phyloP scores from a whole-genome alignment of 441 rosid genomes.

The Euphorbia celastroides region DNA sequence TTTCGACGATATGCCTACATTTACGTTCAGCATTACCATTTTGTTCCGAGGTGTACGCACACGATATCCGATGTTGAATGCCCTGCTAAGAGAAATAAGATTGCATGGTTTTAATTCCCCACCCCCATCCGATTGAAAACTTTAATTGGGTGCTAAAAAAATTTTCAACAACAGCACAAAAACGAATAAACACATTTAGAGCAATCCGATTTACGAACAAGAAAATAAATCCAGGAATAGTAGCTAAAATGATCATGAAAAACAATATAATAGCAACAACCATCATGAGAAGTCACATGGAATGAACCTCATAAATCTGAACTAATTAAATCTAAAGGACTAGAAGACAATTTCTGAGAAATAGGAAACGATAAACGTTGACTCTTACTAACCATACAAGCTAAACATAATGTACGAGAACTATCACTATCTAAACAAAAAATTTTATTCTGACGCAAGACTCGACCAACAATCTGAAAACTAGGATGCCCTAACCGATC shows the following conservation, averaged over 20 bases:
- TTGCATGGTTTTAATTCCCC: not conserved
- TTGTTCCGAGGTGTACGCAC: not conserved
- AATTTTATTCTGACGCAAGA: no score
- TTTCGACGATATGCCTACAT: not conserved
- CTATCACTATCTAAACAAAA: no score
- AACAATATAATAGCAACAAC: no score
- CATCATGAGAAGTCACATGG: not conserved
- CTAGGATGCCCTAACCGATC: not conserved
- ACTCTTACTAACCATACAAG: not conserved
- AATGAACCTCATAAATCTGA: no score
- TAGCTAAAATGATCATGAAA: not conserved
- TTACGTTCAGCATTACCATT: not conserved
- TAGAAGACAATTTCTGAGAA: no score
- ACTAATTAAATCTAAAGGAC: not conserved
- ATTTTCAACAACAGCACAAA: not conserved
- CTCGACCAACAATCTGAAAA: no score
- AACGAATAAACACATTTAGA: no score
- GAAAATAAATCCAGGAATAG: not conserved
- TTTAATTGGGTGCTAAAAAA: not conserved
- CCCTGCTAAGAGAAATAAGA: not conserved
- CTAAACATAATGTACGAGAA: not conserved
- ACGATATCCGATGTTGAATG: not conserved
- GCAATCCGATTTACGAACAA: not conserved
- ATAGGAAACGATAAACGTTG: not conserved
- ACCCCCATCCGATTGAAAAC: not conserved